These are phyloP conservation scores for Lactarius hatsudake DNA, from an alignment of 768 basidiomycete genomes.

Conservation along the genomic window DNA sequence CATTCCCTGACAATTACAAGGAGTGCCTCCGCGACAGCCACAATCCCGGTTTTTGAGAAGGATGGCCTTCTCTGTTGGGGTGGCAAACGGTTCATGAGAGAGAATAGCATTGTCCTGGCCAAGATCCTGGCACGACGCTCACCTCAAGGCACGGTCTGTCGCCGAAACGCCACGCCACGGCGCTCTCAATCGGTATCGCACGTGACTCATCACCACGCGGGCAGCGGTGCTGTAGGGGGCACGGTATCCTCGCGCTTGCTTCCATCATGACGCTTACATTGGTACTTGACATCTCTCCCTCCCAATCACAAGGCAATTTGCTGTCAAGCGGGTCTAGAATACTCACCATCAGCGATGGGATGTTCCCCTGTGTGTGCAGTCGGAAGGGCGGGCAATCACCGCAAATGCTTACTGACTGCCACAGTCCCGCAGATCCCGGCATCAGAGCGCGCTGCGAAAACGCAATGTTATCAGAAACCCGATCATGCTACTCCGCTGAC, in stretches of 20 bases:
- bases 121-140: not conserved
- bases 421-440: not conserved
- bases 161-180: no score
- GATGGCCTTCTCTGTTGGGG: not conserved
- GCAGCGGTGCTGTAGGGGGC: no score
- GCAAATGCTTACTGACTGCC: not conserved
- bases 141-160: no score
- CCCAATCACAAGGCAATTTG: not conserved
- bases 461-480: not conserved
- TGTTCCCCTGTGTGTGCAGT: not conserved
- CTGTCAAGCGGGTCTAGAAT: not conserved
- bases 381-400: not conserved
- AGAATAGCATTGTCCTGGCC: not conserved
- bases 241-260: not conserved
- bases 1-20: not conserved
- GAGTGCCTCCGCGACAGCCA: not conserved
- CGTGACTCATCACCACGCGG: not conserved
- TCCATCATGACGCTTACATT: not conserved
- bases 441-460: not conserved
- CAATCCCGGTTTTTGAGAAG: not conserved
- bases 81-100: not conserved
- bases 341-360: not conserved
- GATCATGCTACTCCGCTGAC: not conserved
- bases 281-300: no score
- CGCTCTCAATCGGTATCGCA: not conserved